Evolutionary conservation across 2,329 filamentous ascomycete species (phyloP), one percentile per base, ranked within the genome.

Genomic region (Fonsecaea nubica): DNA sequence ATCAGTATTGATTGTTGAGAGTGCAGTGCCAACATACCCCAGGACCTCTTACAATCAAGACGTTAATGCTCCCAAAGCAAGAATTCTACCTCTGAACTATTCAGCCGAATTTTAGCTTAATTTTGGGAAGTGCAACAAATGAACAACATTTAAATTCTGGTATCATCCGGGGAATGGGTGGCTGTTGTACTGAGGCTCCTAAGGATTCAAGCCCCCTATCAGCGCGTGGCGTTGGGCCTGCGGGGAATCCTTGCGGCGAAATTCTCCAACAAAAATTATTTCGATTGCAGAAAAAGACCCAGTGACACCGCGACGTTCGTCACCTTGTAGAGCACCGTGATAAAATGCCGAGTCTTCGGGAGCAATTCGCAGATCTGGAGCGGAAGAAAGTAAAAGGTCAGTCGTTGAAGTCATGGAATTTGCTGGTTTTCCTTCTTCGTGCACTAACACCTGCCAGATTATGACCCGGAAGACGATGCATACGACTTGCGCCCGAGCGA

Each of bases 381-480:
- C 38, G 55, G 30, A 70, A 59, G 33, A 68, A 63, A 55, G 52
- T 25, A 7, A 68, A 63, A 61, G 68, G 68, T 67, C 36, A 4
- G 57, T 50, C 9, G n/a, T 42, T 18, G 6, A 15, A 13, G 25
- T 33, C n/a, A 7, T 21, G 12, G 52, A 35, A 13, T 25, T 25
- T 6, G 25, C 12, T 36, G 52, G 12, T 9, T 2, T 25, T 33
- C 30, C 2, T 15, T 36, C n/a, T 35, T n/a, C 25, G 15, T 30
- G 15, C 52, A 36, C 30, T 33, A 15, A 35, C 25, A 21, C 5
- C 40, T 40, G 40, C 54, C 58, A 94, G 92, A 96, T 76, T 89
- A 91, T 75, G 92, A 96, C 76, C 92, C 92, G 0, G 92, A 96
- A 81, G 87, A 87, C 71, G 86, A 88, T 68, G 82, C 81, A 15